Evolutionary conservation across 805 yeast genomes (phyloP).

Genomic region (Schwanniomyces pseudopolymorphus): DNA sequence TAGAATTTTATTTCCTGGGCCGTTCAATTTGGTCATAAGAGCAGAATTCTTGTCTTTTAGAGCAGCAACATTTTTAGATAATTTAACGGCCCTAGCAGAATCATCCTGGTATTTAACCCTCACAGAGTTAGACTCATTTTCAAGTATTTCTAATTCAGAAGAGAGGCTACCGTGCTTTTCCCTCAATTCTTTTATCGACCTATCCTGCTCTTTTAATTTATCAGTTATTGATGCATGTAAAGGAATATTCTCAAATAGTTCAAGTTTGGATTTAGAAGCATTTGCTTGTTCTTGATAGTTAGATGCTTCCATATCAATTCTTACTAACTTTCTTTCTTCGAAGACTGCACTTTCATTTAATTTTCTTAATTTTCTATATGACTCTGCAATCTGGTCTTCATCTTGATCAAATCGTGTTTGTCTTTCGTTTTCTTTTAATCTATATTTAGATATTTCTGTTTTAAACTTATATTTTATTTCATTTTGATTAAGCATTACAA

Average conservation of each 20-base stretch:
- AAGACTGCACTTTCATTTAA: conserved; percentile 35
- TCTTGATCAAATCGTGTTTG: conserved; percentile 33
- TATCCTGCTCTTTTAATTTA: conserved; percentile 18
- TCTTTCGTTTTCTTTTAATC: conserved; percentile 26
- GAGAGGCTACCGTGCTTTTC: conserved; percentile 24
- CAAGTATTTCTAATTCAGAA: conserved; percentile 23
- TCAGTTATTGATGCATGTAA: conserved; percentile 2
- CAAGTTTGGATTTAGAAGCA: conserved; percentile 13
- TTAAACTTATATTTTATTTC: conserved; percentile 12
- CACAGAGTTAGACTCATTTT: conserved; percentile 26
- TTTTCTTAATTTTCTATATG: conserved; percentile 30
- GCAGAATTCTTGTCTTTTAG: conserved; percentile 17
- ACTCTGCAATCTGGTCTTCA: conserved; percentile 32
- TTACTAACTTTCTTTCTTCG: conserved; percentile 31
- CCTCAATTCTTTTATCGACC: conserved; percentile 19
- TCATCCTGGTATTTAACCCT: conserved; percentile 33
- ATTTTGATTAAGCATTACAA: conserved; percentile 20
- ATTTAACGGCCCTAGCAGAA: conserved; percentile 33
- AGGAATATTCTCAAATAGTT: conserved; percentile 6
- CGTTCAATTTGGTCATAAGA: conserved; percentile 23
- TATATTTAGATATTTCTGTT: conserved; percentile 18
- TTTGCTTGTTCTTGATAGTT: conserved; percentile 16
- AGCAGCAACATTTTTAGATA: conserved; percentile 18
- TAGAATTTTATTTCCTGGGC: conserved; percentile 34
- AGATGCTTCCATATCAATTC: conserved; percentile 29